A percentile compares a stretch with the other conserved stretches of the same genome.
Evolutionary conservation across 2,329 filamentous ascomycete species (phyloP).

Genomic region (Ophiostoma montium): DNA sequence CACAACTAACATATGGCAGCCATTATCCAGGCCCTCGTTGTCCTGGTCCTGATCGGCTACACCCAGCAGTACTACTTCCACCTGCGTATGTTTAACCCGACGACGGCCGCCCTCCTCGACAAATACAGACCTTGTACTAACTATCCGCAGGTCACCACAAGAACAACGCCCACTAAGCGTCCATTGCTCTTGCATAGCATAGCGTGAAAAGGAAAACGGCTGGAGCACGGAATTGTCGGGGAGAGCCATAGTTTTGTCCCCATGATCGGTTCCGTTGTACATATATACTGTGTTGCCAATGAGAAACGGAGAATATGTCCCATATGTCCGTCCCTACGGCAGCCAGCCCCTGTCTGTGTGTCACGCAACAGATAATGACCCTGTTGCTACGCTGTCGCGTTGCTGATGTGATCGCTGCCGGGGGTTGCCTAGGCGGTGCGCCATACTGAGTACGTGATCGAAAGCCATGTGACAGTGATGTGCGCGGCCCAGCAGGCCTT

Average conservation of each 20-base stretch:
- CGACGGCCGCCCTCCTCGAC: not conserved
- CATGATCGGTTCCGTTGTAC: constrained; percentile 15
- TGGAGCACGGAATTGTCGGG: constrained; percentile 2
- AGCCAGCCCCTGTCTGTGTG: not conserved
- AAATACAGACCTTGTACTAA: not conserved
- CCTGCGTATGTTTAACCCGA: constrained; percentile 56
- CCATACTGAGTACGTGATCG: too few relatives aligned
- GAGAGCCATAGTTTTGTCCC: constrained; percentile 2
- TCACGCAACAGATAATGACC: not conserved
- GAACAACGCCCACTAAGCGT: constrained; percentile 90
- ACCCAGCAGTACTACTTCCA: constrained; percentile 99
- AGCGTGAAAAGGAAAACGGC: not conserved
- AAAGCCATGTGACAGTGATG: too few relatives aligned
- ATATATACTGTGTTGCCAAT: constrained; percentile 27
- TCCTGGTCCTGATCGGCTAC: constrained; percentile 73
- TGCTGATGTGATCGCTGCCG: too few relatives aligned
- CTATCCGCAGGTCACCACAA: constrained; percentile 82
- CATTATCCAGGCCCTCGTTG: constrained; percentile 71
- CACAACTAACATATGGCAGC: constrained; percentile 38
- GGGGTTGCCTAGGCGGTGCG: too few relatives aligned
- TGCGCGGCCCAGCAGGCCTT: too few relatives aligned
- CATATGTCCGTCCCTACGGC: constrained; percentile 4
- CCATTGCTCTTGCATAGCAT: not conserved
- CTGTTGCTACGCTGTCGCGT: too few relatives aligned
- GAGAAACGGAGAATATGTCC: constrained; percentile 22